Base-by-base conservation (phyloP, 495 filamentous ascomycete genomes). In the Massariosphaeria phaeospora region DNA sequence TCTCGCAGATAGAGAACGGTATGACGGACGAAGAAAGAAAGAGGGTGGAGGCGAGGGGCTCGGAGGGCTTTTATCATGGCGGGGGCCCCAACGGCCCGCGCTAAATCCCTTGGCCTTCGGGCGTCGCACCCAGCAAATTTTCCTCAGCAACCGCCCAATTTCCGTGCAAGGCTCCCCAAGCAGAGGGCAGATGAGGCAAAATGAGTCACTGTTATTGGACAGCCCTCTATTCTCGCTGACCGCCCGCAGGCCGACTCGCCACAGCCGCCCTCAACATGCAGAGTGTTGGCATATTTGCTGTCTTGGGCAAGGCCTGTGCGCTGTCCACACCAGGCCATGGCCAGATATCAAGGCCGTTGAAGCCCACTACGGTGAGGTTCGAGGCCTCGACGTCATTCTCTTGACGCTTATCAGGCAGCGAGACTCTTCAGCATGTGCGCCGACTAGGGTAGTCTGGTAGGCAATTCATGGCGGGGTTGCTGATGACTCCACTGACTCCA, bases 261-360 rank as follows among this genome's bases (percentile, higher is more conserved):
- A 49, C 46, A 49, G 20, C 46, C 12, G 21, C 46, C 31, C 24
- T 5, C 38, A 17, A 40, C 38, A 40, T 40, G 38, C 38, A 40
- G n/a, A n/a, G n/a, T n/a, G n/a, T n/a, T n/a, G n/a, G n/a, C n/a
- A n/a, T n/a, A n/a, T n/a, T n/a, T n/a, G n/a, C n/a, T n/a, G n/a
- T n/a, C n/a, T n/a, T n/a, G n/a, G n/a, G n/a, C n/a, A n/a, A n/a
- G n/a, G n/a, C n/a, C n/a, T n/a, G n/a, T n/a, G n/a, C n/a, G n/a
- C n/a, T n/a, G n/a, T n/a, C n/a, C n/a, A n/a, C n/a, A n/a, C n/a
- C n/a, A n/a, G n/a, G n/a, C n/a, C n/a, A n/a, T n/a, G n/a, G n/a
- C n/a, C n/a, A n/a, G n/a, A n/a, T n/a, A n/a, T n/a, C n/a, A n/a
- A n/a, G n/a, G n/a, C n/a, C n/a, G n/a, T n/a, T n/a, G n/a, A n/a